phyloP scores from a whole-genome alignment of 148 eudicot species.

The Rhododendron griersonianum region DNA sequence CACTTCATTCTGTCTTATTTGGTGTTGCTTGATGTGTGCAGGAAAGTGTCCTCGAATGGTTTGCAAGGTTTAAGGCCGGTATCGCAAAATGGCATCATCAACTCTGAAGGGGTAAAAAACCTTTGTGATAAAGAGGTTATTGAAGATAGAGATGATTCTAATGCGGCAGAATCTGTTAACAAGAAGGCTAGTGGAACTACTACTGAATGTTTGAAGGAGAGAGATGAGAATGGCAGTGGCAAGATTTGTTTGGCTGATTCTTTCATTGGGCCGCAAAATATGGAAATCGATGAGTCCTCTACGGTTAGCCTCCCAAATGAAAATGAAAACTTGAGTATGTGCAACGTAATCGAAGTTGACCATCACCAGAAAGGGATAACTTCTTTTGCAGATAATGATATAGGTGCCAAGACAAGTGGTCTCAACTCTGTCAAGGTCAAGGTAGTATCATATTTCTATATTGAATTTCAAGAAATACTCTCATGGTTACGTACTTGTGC shows the following conservation, averaged over 20 bases:
- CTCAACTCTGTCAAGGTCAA: conserved; percentile 3
- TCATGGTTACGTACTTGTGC: neutral
- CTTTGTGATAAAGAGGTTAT: conserved; percentile 17
- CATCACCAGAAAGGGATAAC: conserved; percentile 19
- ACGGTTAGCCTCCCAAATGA: conserved; percentile 16
- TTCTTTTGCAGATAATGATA: conserved; percentile 6
- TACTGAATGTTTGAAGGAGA: conserved; percentile 11
- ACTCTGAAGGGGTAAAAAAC: neutral
- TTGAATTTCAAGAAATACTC: neutral
- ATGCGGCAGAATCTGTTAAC: conserved; percentile 11
- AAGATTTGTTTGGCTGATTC: conserved; percentile 20
- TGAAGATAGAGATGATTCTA: conserved; percentile 26
- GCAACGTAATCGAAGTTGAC: conserved; percentile 13
- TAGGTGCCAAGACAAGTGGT: conserved; percentile 15
- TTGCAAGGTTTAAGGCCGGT: neutral
- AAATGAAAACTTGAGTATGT: neutral
- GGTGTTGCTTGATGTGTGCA: conserved; percentile 8
- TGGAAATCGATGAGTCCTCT: conserved; percentile 24
- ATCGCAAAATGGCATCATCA: neutral
- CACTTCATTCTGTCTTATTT: neutral
- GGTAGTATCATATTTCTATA: neutral
- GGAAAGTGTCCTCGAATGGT: conserved; percentile 13
- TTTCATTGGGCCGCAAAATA: conserved; percentile 4
- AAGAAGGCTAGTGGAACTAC: conserved; percentile 15
- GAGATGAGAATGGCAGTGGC: conserved; percentile 10